These are phyloP conservation scores for Leptographium flavum DNA, from an alignment of 2,329 filamentous ascomycete genomes.

Conservation along the genomic window DNA sequence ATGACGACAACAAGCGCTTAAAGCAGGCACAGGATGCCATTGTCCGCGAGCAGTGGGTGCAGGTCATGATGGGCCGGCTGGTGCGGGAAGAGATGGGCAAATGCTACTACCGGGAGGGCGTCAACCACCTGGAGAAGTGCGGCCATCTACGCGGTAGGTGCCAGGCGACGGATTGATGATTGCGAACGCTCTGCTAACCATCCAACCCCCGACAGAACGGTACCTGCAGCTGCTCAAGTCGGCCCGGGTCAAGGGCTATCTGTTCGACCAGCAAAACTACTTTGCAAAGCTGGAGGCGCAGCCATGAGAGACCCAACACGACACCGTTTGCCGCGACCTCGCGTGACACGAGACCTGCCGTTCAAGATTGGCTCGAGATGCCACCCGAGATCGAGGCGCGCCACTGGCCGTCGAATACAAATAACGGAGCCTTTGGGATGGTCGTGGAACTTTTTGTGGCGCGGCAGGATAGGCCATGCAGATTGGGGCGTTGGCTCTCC, in stretches of 20 bases:
- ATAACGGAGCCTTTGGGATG: background rate
- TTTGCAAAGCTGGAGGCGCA: conserved; percentile 32
- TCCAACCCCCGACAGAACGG: conserved; percentile 38
- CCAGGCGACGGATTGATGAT: background rate
- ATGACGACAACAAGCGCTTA: conserved; percentile 65
- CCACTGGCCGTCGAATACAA: background rate
- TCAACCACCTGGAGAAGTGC: conserved; percentile 83
- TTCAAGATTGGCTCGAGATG: background rate
- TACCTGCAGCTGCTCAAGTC: conserved; percentile 67
- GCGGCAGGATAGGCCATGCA: background rate
- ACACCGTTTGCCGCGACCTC: background rate
- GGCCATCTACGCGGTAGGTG: conserved; percentile 62
- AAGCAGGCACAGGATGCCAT: conserved; percentile 75
- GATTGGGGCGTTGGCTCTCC: background rate
- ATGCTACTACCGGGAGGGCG: conserved; percentile 72
- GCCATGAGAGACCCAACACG: background rate
- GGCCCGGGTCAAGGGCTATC: conserved; percentile 63
- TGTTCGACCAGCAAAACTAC: conserved; percentile 71
- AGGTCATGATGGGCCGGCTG: conserved; percentile 75
- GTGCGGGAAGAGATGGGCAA: conserved; percentile 73
- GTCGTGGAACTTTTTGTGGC: background rate
- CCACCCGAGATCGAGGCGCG: no score
- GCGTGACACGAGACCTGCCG: background rate
- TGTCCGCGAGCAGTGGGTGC: conserved; percentile 77
- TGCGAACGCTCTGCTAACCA: conserved; percentile 1